Conservation (phyloP, 208 protist species). For the Acanthamoeba healyi region DNA sequence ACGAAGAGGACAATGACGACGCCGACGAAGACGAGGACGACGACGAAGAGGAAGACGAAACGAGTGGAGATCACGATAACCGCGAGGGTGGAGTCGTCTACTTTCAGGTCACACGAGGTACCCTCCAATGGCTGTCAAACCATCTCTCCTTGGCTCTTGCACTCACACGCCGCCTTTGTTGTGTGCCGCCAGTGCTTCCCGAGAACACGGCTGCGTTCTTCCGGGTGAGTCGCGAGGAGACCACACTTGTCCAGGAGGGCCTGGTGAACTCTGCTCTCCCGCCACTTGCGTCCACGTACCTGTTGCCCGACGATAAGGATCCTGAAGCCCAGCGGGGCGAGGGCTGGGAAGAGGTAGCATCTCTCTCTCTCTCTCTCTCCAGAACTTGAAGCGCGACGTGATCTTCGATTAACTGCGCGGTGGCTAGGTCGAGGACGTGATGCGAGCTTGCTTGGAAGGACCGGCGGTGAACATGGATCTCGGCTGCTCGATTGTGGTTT, state of each 20-base stretch:
- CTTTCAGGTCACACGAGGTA: conserved; percentile 62
- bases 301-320: background rate
- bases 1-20: conserved; percentile 47
- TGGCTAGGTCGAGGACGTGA: conserved; percentile 8
- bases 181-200: conserved; percentile 24
- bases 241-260: conserved; percentile 64
- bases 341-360: conserved; percentile 11
- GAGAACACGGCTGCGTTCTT: conserved; percentile 46
- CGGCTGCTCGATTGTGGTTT: conserved; percentile 54
- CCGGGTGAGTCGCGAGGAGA: conserved; percentile 61
- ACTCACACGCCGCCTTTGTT: too few species aligned
- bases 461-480: conserved; percentile 24
- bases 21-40: conserved; percentile 51
- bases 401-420: background rate
- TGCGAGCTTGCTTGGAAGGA: conserved; percentile 40
- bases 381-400: background rate
- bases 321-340: conserved; percentile 8
- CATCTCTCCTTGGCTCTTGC: too few species aligned
- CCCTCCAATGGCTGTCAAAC: too few species aligned
- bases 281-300: background rate
- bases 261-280: conserved; percentile 58
- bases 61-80: background rate
- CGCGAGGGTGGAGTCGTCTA: conserved; percentile 43
- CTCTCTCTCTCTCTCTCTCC: background rate
- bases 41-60: conserved; percentile 19